A percentile compares a stretch with the other conserved stretches of the same genome.
Evolutionary conservation across 164 flowering plant genomes (phyloP).

Genomic region (Macadamia tetraphylla): DNA sequence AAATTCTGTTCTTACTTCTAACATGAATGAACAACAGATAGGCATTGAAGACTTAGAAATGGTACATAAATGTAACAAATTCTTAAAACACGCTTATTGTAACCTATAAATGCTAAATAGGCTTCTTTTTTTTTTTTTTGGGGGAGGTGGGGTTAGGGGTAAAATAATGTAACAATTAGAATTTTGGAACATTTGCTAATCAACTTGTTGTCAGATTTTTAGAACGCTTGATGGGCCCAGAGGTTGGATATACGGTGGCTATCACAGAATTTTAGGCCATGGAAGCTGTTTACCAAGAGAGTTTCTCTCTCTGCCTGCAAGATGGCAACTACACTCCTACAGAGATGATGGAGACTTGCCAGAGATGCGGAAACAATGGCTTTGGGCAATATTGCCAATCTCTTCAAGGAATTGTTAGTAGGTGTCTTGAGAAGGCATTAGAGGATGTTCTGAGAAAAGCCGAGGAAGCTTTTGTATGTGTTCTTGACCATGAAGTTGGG

Average conservation of each 20-base stretch:
- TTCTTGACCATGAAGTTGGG: slow-evolving; percentile 52
- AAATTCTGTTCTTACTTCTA: background rate
- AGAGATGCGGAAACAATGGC: slow-evolving; percentile 78
- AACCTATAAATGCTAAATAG: no score
- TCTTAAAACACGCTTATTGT: no score
- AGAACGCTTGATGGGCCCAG: slow-evolving; percentile 51
- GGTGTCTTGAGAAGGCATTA: slow-evolving; percentile 41
- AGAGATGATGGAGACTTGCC: slow-evolving; percentile 64
- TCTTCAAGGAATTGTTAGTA: slow-evolving; percentile 48
- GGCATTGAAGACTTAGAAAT: background rate
- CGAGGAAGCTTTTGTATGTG: slow-evolving; percentile 30
- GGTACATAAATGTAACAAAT: no score
- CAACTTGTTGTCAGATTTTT: slow-evolving; percentile 38
- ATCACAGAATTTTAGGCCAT: slow-evolving; percentile 83
- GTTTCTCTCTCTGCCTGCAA: slow-evolving; percentile 74
- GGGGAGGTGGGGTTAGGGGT: no score
- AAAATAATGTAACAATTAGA: background rate
- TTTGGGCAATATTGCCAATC: slow-evolving; percentile 62
- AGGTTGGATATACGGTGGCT: slow-evolving; percentile 56
- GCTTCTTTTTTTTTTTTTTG: no score
- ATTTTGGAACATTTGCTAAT: background rate
- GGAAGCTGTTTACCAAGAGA: slow-evolving; percentile 77
- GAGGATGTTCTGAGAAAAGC: slow-evolving; percentile 29
- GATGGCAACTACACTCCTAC: slow-evolving; percentile 48
- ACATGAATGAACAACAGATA: background rate